Base-by-base conservation (phyloP, 179 eudicot species). In the Spergularia azorica region DNA sequence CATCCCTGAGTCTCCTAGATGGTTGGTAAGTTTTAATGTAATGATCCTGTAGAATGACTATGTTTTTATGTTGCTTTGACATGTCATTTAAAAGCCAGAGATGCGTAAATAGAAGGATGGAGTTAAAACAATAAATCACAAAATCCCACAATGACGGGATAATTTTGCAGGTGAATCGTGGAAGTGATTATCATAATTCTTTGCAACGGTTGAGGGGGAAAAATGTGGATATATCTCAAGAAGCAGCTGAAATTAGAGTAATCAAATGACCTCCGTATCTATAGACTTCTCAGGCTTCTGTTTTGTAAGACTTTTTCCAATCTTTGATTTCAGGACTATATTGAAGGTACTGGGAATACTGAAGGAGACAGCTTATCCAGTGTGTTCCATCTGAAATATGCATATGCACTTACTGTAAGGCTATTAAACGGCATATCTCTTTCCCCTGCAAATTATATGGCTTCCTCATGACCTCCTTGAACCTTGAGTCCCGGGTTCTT, bases 1-100 rank as follows among this genome's bases (percentile, higher is more conserved):
- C 79, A 85, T 87, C 59, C 90, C 90, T 0, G 90, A 87, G 81
- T 87, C 90, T 59, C 90, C 90, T 57, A 83, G 90, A 73, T 85
- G 85, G 82, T 36, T 87, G 86, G 85, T 87, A 72, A 80, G 86
- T 78, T 77, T 18, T 10, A 16, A 17, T 21, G 4, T 12, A 10
- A 26, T 26, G 32, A 26, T 26, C 32, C 4, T 6, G 14, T 36
- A 9, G 12, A 14, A 39, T 72, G 17, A 6, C 11, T 2, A 73
- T 62, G 15, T 9, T 11, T 62, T 6, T 46, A 43, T 11, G 43
- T 7, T 63, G 58, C 13, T 6, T 57, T 15, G 2, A 7, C 18
- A 17, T 17, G 43, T 5, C 7, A 15, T 17, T 6, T 0, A 11
- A 51, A 10, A 15, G 16, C 54, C 6, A 43, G n/a, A 41, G 5